Percentiles rank a stretch among this genome's conserved stretches.
Evolutionary conservation across 805 yeast species (phyloP).

Genomic region (Ogataea ganodermae): DNA sequence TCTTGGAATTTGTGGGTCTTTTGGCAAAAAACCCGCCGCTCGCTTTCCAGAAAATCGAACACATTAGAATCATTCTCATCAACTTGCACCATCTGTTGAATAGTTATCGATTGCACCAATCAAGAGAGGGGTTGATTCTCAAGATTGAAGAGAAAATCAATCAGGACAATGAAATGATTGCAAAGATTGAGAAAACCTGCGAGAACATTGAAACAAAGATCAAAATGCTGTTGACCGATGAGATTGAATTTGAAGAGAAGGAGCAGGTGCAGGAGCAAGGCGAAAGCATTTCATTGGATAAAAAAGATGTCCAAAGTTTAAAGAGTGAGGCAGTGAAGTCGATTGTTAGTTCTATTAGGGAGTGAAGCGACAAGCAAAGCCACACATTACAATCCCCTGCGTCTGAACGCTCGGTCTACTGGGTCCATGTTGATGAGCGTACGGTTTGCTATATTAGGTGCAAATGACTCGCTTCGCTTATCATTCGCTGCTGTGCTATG

Average conservation of each 20-base stretch:
- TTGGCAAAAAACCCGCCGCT: slow-evolving; percentile 72
- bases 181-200: slow-evolving; percentile 43
- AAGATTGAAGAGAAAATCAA: slow-evolving; percentile 61
- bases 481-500: not conserved
- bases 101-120: slow-evolving; percentile 93
- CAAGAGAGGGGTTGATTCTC: slow-evolving; percentile 83
- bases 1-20: slow-evolving; percentile 78
- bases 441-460: too few relatives aligned
- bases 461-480: not conserved
- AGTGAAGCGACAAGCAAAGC: too few relatives aligned
- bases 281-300: slow-evolving; percentile 18
- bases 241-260: slow-evolving; percentile 16
- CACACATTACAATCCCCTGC: too few relatives aligned
- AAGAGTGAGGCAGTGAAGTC: slow-evolving; percentile 19
- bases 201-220: slow-evolving; percentile 42
- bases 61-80: slow-evolving; percentile 75
- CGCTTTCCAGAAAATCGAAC: slow-evolving; percentile 63
- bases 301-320: slow-evolving; percentile 15
- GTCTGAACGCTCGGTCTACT: too few relatives aligned
- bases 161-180: slow-evolving; percentile 45
- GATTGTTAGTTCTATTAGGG: slow-evolving; percentile 11
- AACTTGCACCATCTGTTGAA: slow-evolving; percentile 91
- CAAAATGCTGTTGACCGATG: slow-evolving; percentile 24
- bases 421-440: too few relatives aligned
- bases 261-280: slow-evolving; percentile 1